Conservation (phyloP, 2,329 filamentous ascomycete genomes). For the Fusarium nanum region DNA sequence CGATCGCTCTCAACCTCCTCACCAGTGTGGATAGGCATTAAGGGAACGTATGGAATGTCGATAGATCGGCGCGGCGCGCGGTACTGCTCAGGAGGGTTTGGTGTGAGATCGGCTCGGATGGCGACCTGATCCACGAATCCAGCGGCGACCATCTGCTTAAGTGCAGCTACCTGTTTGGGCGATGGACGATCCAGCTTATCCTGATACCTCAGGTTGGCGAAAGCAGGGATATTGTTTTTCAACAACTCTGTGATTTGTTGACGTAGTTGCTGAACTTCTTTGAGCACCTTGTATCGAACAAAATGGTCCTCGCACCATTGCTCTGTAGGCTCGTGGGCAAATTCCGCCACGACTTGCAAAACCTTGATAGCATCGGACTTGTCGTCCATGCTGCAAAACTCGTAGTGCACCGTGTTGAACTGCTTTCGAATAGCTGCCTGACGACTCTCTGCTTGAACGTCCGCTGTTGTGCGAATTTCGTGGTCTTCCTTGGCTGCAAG, state of each 20-base stretch:
- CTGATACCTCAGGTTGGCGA: slow-evolving; percentile 65
- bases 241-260: slow-evolving; percentile 86
- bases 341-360: slow-evolving; percentile 88
- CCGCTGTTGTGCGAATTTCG: slow-evolving; percentile 70
- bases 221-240: slow-evolving; percentile 77
- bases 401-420: slow-evolving; percentile 78
- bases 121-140: slow-evolving; percentile 96
- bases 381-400: slow-evolving; percentile 84
- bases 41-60: slow-evolving; percentile 89
- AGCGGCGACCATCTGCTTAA: slow-evolving; percentile 91
- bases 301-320: slow-evolving; percentile 86
- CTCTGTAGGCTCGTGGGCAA: slow-evolving; percentile 78
- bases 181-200: slow-evolving; percentile 70
- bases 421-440: slow-evolving; percentile 71
- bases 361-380: slow-evolving; percentile 90
- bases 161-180: slow-evolving; percentile 76
- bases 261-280: slow-evolving; percentile 86
- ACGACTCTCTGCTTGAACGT: slow-evolving; percentile 77
- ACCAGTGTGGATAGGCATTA: slow-evolving; percentile 72
- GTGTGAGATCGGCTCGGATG: slow-evolving; percentile 88
- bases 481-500: slow-evolving; percentile 60
- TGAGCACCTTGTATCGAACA: slow-evolving; percentile 86
- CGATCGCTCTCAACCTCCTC: slow-evolving; percentile 63
- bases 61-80: slow-evolving; percentile 85
- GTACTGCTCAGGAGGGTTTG: slow-evolving; percentile 73